A percentile compares a stretch with the other conserved stretches of the same genome.
Conservation (phyloP, 768 basidiomycete species). For the Lactarius vividus region DNA sequence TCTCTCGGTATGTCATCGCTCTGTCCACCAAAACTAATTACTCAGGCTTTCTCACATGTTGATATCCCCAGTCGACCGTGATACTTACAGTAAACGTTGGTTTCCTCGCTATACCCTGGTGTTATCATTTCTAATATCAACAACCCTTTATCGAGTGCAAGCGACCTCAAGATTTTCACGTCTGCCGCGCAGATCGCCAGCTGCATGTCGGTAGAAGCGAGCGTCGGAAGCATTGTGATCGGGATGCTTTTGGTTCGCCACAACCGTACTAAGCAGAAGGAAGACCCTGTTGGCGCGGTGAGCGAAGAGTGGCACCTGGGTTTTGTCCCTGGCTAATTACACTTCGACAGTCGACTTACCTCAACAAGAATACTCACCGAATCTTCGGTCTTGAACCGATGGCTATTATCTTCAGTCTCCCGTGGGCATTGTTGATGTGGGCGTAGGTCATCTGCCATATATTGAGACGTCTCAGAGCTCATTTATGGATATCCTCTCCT, state of each 20-base stretch:
- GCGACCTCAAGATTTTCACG: constrained; percentile 21
- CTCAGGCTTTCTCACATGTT: not conserved
- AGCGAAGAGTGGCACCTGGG: not conserved
- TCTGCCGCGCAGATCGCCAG: constrained; percentile 49
- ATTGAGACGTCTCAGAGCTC: not conserved
- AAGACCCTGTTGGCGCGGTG: constrained; percentile 30
- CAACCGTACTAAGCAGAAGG: constrained; percentile 37
- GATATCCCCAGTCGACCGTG: constrained; percentile 32
- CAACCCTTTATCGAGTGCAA: not conserved
- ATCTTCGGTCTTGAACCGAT: constrained; percentile 48
- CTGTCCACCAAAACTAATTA: not conserved
- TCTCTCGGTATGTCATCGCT: constrained; percentile 7
- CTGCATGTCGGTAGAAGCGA: constrained; percentile 47
- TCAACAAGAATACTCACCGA: constrained; percentile 31
- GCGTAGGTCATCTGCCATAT: constrained; percentile 40
- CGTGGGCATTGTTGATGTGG: constrained; percentile 59
- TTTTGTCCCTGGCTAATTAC: not conserved
- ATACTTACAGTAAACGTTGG: constrained; percentile 37
- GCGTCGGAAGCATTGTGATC: constrained; percentile 47
- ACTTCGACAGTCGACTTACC: constrained; percentile 29
- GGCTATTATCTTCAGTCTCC: constrained; percentile 53
- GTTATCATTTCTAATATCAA: constrained; percentile 19
- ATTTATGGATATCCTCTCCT: not conserved
- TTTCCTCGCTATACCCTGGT: constrained; percentile 37
- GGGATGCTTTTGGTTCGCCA: constrained; percentile 47